phyloP scores from a whole-genome alignment of 164 flowering plant species.

The Vitis vinifera region DNA sequence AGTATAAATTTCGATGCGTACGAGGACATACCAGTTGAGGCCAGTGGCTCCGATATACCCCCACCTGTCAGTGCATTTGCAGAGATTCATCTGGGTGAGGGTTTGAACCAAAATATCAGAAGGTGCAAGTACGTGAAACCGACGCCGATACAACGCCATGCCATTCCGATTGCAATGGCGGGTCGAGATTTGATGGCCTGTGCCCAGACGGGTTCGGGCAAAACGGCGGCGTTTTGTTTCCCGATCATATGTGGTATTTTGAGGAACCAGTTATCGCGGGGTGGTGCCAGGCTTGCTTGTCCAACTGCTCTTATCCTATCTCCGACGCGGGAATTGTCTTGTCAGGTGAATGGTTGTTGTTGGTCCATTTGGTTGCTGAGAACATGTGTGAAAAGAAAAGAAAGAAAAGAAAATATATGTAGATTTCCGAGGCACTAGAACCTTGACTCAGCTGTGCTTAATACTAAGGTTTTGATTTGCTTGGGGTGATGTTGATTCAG shows the following conservation, averaged over 20 bases:
- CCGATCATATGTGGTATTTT: slow-evolving; percentile 55
- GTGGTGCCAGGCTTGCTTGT: slow-evolving; percentile 22
- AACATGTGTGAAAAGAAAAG: background rate
- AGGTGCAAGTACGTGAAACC: slow-evolving; percentile 64
- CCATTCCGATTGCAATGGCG: slow-evolving; percentile 55
- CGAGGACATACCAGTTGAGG: slow-evolving; percentile 53
- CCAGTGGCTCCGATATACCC: slow-evolving; percentile 46
- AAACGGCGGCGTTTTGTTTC: slow-evolving; percentile 68
- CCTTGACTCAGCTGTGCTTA: no score
- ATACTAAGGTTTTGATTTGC: background rate
- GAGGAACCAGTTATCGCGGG: slow-evolving; percentile 11
- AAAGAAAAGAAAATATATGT: background rate
- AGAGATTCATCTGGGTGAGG: slow-evolving; percentile 49
- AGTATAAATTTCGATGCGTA: slow-evolving; percentile 41
- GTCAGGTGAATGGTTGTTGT: slow-evolving; percentile 35
- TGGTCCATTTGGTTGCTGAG: background rate
- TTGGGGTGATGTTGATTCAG: background rate
- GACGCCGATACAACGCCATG: slow-evolving; percentile 63
- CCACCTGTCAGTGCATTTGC: slow-evolving; percentile 42
- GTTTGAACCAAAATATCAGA: slow-evolving; percentile 41
- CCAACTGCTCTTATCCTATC: slow-evolving; percentile 59
- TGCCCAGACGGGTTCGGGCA: slow-evolving; percentile 72
- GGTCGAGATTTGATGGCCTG: slow-evolving; percentile 75
- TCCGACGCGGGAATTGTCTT: slow-evolving; percentile 63
- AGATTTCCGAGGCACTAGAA: no score